phyloP scores from a whole-genome alignment of 257 asterid species.

The Scutellaria galericulata region DNA sequence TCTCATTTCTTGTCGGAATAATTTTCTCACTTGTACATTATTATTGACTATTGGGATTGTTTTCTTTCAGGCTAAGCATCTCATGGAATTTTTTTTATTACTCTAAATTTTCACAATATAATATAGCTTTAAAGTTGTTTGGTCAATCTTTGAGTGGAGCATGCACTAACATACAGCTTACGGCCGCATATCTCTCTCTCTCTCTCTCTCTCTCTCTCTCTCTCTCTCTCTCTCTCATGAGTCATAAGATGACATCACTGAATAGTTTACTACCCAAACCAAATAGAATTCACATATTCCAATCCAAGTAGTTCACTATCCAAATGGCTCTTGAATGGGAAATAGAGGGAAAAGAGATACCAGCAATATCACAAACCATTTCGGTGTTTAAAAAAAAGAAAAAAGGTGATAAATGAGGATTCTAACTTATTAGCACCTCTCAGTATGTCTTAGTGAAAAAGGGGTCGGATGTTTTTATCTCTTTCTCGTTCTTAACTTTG shows the following conservation, averaged over 20 bases:
- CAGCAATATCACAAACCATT: too few species aligned
- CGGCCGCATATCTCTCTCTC: neutral
- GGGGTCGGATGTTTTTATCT: too few species aligned
- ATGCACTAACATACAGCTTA: neutral
- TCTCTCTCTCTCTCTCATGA: too few species aligned
- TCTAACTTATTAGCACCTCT: too few species aligned
- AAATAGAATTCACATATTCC: neutral
- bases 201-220: too few species aligned
- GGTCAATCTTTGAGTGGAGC: neutral
- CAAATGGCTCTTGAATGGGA: neutral
- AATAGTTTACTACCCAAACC: neutral
- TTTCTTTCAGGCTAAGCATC: neutral
- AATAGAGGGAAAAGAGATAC: neutral
- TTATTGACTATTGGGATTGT: constrained; percentile 1
- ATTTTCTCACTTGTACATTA: constrained; percentile 16
- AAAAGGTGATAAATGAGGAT: too few species aligned
- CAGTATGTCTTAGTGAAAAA: too few species aligned
- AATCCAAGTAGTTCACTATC: neutral
- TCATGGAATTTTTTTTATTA: neutral
- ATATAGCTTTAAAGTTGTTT: neutral
- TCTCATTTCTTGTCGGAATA: constrained; percentile 3
- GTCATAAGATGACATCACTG: neutral
- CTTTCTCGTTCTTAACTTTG: too few species aligned
- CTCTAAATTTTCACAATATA: neutral
- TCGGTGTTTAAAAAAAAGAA: too few species aligned